These are phyloP conservation scores for Musa itinerans DNA, from an alignment of 176 grass and related monocot genomes.

Conservation along the genomic window DNA sequence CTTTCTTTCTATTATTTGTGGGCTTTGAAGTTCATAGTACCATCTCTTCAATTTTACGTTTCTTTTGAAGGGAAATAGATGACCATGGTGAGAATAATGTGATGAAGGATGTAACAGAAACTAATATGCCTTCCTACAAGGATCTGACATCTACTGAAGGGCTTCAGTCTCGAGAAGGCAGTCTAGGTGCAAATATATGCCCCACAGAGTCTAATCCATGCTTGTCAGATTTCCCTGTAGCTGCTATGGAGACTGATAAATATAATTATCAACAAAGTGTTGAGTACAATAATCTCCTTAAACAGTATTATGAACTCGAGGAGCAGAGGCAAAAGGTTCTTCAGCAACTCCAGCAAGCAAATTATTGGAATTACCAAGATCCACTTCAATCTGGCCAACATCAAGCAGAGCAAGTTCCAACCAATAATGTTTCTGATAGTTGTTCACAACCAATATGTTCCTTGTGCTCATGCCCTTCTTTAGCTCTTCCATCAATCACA, in stretches of 20 bases:
- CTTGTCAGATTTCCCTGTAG: conserved; percentile 13
- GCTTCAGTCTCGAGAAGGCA: conserved; percentile 32
- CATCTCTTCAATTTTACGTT: neutral
- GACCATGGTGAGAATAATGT: conserved; percentile 11
- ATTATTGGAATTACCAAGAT: conserved; percentile 51
- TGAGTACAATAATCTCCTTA: conserved; percentile 53
- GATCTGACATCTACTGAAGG: conserved; percentile 28
- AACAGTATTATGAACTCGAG: conserved; percentile 72
- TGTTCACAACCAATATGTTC: conserved; percentile 25
- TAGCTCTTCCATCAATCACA: conserved; percentile 43
- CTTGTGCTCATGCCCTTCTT: conserved; percentile 37
- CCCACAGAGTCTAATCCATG: conserved; percentile 20
- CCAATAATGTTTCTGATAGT: conserved; percentile 32
- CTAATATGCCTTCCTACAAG: conserved; percentile 6
- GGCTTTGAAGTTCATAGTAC: too few species aligned
- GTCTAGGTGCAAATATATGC: conserved; percentile 16
- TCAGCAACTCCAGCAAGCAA: conserved; percentile 57
- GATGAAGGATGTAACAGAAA: conserved; percentile 11
- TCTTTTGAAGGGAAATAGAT: conserved; percentile 23
- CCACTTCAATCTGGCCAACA: conserved; percentile 29
- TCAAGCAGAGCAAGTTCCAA: conserved; percentile 31
- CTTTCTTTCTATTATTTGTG: too few species aligned
- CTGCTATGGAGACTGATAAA: conserved; percentile 13
- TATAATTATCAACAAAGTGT: conserved; percentile 28
- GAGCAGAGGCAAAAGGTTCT: conserved; percentile 62